A percentile compares a stretch with the other conserved stretches of the same genome.
Conservation (phyloP, 495 filamentous ascomycete genomes). For the Aspergillus steynii region DNA sequence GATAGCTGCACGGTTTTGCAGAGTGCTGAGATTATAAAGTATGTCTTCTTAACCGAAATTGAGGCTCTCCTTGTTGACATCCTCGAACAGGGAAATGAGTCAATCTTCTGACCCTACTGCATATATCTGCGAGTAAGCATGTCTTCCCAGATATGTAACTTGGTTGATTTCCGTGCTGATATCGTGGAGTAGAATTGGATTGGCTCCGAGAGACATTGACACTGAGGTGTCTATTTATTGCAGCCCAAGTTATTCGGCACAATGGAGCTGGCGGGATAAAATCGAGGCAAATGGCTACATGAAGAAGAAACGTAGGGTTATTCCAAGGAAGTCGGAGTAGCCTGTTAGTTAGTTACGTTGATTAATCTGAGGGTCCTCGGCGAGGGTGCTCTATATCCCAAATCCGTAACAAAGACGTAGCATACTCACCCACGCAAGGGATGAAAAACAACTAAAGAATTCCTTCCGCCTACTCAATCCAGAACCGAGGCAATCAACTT, state of each 20-base stretch:
- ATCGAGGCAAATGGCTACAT: neutral
- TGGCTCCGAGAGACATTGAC: neutral
- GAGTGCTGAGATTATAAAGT: neutral
- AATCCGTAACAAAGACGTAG: too few species aligned
- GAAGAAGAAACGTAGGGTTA: neutral
- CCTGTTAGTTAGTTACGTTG: too few species aligned
- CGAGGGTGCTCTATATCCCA: too few species aligned
- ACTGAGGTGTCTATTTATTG: neutral
- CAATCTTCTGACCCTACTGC: neutral
- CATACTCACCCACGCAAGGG: neutral
- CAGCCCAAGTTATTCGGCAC: neutral
- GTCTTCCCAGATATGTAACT: neutral
- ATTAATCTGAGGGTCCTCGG: too few species aligned
- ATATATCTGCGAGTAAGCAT: neutral
- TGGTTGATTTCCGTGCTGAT: neutral
- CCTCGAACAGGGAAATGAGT: neutral
- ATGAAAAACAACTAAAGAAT: too few species aligned
- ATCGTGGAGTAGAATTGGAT: neutral
- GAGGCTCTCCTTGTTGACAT: neutral
- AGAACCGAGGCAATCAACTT: neutral
- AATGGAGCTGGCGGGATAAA: neutral
- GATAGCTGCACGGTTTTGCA: slow-evolving; percentile 5
- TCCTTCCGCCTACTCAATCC: neutral
- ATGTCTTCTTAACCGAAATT: neutral
- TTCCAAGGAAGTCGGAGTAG: neutral